Evolutionary conservation across 345 rosid species (phyloP).

Genomic region (Salix viminalis): DNA sequence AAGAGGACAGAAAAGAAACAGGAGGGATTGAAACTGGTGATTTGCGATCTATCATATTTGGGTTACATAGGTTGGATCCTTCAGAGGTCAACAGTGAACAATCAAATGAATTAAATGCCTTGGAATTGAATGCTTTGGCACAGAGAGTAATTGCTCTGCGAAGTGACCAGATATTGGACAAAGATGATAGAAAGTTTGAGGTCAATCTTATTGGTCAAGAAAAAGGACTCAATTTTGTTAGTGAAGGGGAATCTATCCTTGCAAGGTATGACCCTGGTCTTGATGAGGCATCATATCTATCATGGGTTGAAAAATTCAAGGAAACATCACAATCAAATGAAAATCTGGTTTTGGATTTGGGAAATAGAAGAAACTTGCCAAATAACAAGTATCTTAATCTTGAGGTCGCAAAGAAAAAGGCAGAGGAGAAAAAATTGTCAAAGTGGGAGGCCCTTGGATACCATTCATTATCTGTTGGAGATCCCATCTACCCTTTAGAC

Average conservation of each 20-base stretch:
- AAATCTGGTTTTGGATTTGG: slow-evolving; percentile 32
- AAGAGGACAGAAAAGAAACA: slow-evolving; percentile 43
- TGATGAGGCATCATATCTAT: slow-evolving; percentile 77
- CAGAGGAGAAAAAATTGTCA: slow-evolving; percentile 61
- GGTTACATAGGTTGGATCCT: slow-evolving; percentile 68
- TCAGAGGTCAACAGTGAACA: slow-evolving; percentile 35
- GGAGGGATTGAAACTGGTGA: slow-evolving; percentile 45
- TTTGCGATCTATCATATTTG: slow-evolving; percentile 65
- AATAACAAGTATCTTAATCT: slow-evolving; percentile 44
- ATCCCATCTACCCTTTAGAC: slow-evolving; percentile 38
- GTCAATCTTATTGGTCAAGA: slow-evolving; percentile 35
- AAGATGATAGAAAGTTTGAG: slow-evolving; percentile 50
- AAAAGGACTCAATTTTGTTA: slow-evolving; percentile 15
- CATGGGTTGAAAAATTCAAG: slow-evolving; percentile 80
- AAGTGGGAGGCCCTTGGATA: slow-evolving; percentile 79
- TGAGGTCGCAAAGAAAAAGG: slow-evolving; percentile 64
- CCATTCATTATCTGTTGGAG: slow-evolving; percentile 57
- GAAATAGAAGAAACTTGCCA: slow-evolving; percentile 37
- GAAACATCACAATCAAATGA: slow-evolving; percentile 43
- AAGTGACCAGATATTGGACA: slow-evolving; percentile 28
- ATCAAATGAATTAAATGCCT: slow-evolving; percentile 39
- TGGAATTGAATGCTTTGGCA: slow-evolving; percentile 54
- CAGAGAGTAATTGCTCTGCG: slow-evolving; percentile 66
- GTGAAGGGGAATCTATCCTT: slow-evolving; percentile 29
- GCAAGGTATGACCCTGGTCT: slow-evolving; percentile 45